Evolutionary conservation across 306 rosid genomes (phyloP).

Genomic region (Lathyrus aphaca): DNA sequence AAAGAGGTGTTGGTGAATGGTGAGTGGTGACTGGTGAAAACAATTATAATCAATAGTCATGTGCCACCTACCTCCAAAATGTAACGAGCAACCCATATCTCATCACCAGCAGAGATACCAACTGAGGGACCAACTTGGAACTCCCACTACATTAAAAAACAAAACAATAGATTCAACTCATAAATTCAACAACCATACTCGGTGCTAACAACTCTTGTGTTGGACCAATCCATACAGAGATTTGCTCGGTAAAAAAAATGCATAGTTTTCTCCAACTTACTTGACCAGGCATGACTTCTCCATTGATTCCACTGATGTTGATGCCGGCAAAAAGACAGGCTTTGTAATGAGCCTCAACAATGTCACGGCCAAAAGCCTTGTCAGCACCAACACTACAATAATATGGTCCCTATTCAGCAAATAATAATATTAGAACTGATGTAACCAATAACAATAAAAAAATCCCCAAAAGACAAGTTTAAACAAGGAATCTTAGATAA

Average conservation of each 20-base stretch:
- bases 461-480: not conserved
- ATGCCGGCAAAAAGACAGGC: constrained; percentile 91
- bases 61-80: constrained; percentile 92
- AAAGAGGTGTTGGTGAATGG: constrained; percentile 4
- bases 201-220: no score
- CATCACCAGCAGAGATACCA: constrained; percentile 87
- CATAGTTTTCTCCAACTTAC: constrained; percentile 37
- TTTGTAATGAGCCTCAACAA: constrained; percentile 89
- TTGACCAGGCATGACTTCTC: constrained; percentile 99
- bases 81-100: constrained; percentile 92
- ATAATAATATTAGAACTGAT: not conserved
- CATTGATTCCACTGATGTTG: constrained; percentile 86
- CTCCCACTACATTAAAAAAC: constrained; percentile 68
- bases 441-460: not conserved
- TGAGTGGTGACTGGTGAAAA: not conserved
- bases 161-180: not conserved
- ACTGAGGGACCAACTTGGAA: constrained; percentile 96
- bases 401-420: constrained; percentile 78
- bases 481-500: not conserved
- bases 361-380: constrained; percentile 89
- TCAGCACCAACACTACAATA: constrained; percentile 84
- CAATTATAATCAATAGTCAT: not conserved
- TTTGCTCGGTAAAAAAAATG: no score
- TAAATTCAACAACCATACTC: not conserved
- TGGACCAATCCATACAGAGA: no score